Percentiles rank a stretch among this genome's conserved stretches.
phyloP scores from a whole-genome alignment of 2,329 filamentous ascomycete species.

The Diaporthe humulicola region DNA sequence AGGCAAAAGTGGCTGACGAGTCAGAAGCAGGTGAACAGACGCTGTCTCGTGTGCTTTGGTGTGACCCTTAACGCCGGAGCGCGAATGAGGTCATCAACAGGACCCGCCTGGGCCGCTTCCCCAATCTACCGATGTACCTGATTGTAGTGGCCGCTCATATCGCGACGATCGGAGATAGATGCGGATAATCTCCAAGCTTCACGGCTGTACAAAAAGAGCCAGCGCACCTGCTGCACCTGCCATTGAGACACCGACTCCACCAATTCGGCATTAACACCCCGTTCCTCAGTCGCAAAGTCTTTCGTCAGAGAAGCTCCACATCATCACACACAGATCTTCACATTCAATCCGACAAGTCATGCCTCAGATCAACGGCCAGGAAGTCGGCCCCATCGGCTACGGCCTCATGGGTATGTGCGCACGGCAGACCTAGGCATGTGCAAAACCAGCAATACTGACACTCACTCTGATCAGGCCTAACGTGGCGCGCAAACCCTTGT shows the following conservation, averaged over 20 bases:
- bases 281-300: background rate
- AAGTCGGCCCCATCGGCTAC: constrained; percentile 48
- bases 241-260: background rate
- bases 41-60: background rate
- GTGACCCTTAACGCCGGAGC: constrained; percentile 15
- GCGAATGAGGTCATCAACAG: constrained; percentile 24
- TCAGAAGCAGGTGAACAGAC: background rate
- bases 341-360: constrained; percentile 38
- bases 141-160: background rate
- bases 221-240: background rate
- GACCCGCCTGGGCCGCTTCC: background rate
- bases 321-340: background rate
- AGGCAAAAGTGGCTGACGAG: constrained; percentile 1
- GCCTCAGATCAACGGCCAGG: constrained; percentile 47
- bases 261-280: background rate
- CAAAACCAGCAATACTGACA: background rate
- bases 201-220: constrained; percentile 8
- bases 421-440: background rate
- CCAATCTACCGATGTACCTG: background rate
- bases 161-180: constrained; percentile 24
- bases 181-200: constrained; percentile 18
- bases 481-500: constrained; percentile 55
- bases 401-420: constrained; percentile 49
- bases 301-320: background rate
- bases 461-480: constrained; percentile 52